Evolutionary conservation across 345 rosid genomes (phyloP).

Genomic region (Arabis hirsuta): DNA sequence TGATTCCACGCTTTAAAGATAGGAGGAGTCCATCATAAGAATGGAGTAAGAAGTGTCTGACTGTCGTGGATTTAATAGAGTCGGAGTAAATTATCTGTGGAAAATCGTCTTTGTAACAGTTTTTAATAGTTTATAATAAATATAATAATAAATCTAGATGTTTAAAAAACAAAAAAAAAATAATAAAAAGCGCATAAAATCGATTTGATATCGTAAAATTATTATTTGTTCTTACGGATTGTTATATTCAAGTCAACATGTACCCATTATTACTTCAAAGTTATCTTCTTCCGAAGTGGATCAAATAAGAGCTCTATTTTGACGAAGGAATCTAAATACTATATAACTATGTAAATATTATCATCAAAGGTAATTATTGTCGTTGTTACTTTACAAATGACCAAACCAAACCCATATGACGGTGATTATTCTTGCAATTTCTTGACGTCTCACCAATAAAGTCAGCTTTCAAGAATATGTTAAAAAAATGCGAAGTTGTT

Average conservation of each 20-base stretch:
- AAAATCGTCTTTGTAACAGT: no score
- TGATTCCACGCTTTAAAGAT: no score
- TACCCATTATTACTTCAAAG: constrained; percentile 11
- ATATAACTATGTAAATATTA: constrained; percentile 12
- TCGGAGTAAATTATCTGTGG: no score
- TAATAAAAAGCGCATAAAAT: constrained; percentile 1
- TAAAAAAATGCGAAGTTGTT: constrained; percentile 35
- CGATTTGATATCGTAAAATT: background rate
- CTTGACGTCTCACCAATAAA: constrained; percentile 37
- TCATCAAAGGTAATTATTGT: constrained; percentile 29
- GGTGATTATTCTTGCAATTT: constrained; percentile 37
- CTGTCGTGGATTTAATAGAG: no score
- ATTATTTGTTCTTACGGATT: background rate
- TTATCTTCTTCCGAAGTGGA: background rate
- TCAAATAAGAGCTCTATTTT: constrained; percentile 16
- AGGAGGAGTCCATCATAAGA: no score
- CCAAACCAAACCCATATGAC: constrained; percentile 19
- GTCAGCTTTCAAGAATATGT: constrained; percentile 31
- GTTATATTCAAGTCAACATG: constrained; percentile 4
- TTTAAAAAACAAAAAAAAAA: no score
- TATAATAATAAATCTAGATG: no score
- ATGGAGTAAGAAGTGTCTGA: no score
- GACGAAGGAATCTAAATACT: constrained; percentile 13
- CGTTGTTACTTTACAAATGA: constrained; percentile 22
- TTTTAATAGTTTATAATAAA: no score